Conservation (phyloP, 805 yeast genomes). For the Saccharomycopsis babjevae region DNA sequence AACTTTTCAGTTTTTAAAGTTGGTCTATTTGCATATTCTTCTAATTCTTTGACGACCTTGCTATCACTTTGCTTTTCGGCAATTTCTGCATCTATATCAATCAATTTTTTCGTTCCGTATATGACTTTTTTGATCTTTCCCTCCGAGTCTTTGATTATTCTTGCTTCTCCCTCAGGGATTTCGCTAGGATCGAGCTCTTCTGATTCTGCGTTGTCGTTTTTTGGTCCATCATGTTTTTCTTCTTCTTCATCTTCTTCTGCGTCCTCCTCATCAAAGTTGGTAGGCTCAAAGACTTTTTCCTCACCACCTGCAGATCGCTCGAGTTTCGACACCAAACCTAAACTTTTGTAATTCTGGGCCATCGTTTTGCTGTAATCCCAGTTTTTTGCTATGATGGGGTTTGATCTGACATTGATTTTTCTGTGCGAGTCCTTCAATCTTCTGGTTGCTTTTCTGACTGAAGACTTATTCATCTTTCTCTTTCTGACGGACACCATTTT, state of each 20-base stretch:
- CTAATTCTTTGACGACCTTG: slow-evolving; percentile 60
- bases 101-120: slow-evolving; percentile 47
- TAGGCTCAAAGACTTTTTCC: slow-evolving; percentile 39
- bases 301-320: slow-evolving; percentile 70
- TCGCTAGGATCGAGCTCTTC: slow-evolving; percentile 35
- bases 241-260: slow-evolving; percentile 18
- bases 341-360: slow-evolving; percentile 72
- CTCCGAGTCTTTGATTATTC: slow-evolving; percentile 57
- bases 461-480: slow-evolving; percentile 71
- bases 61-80: slow-evolving; percentile 18
- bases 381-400: slow-evolving; percentile 76
- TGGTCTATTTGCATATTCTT: slow-evolving; percentile 42
- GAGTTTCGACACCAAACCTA: slow-evolving; percentile 66
- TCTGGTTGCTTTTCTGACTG: slow-evolving; percentile 61
- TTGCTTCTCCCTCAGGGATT: slow-evolving; percentile 72
- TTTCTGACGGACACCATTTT: slow-evolving; percentile 67
- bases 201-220: slow-evolving; percentile 20
- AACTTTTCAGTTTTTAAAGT: slow-evolving; percentile 38
- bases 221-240: slow-evolving; percentile 16
- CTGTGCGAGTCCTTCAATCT: slow-evolving; percentile 60
- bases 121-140: slow-evolving; percentile 59
- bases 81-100: slow-evolving; percentile 27
- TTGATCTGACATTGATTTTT: slow-evolving; percentile 53
- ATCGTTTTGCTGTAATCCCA: slow-evolving; percentile 84
- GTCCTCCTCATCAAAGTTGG: slow-evolving; percentile 26